Evolutionary conservation across 352 stramenopile genomes (phyloP), one percentile per base, ranked within the genome.

Genomic region (Discostella stelligera): DNA sequence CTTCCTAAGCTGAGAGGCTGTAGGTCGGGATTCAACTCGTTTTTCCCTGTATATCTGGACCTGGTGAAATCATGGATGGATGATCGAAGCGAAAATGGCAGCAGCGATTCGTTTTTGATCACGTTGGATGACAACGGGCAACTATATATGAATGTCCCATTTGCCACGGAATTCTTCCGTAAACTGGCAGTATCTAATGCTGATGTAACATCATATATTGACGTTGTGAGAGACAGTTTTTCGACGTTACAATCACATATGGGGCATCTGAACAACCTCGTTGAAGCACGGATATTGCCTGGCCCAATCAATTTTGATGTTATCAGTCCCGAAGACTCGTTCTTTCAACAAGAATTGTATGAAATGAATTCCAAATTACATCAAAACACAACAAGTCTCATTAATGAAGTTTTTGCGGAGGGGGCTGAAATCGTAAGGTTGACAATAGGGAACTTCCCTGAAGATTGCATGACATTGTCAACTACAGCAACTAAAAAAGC

Each of bases 111-210:
- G 13, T 86, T 79, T 54, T 72, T 92, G 37, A 74, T 92, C 0
- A 77, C 86, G 74, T 61, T 80, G 11, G 75, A 88, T 52, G 74
- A 89, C 30, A 59, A 82, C 48, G 25, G 60, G 82, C 21, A 52
- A 82, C 13, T 89, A 21, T 72, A 55, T 32, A 60, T 90, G 49
- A 78, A 87, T 64, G 59, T 87, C 8, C 67, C 71, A 48, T 89
- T 92, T 79, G 75, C 66, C 27, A 56, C 88, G n/a, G 65, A 27
- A 0, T 92, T 89, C 46, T 92, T 92, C 60, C 56, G 37, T 14
- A 46, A 54, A n/a, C 37, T 90, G 25, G 58, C 66, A n/a, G n/a
- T n/a, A 39, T 48, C 58, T 55, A 27, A 60, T 20, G 55, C 63
- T 53, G 18, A 68, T 20, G 52, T 50, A 49, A n/a, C 54, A 23